These are phyloP conservation scores for Pleurozium schreberi DNA, from an alignment of 225 moss, liverwort and hornwort species.

Conservation along the genomic window DNA sequence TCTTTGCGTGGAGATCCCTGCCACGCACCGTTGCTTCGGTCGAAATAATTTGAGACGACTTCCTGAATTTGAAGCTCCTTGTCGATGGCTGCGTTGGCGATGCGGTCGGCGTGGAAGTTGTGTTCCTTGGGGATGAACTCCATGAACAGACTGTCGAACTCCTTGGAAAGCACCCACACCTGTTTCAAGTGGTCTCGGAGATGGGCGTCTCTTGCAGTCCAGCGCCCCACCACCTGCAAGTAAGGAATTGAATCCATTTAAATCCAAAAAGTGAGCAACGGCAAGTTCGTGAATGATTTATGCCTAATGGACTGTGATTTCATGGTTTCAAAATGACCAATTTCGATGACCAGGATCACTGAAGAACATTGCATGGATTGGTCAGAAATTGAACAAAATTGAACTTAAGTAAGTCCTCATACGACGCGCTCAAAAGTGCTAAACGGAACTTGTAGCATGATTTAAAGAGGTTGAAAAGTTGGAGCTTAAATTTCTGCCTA, in stretches of 20 bases:
- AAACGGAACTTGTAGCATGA: neutral
- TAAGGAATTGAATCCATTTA: neutral
- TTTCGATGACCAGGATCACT: neutral
- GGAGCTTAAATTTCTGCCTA: neutral
- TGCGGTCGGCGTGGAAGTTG: slow-evolving; percentile 14
- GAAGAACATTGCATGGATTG: neutral
- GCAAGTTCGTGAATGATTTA: neutral
- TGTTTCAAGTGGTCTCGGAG: slow-evolving; percentile 13
- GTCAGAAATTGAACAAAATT: neutral
- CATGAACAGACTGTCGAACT: slow-evolving; percentile 21
- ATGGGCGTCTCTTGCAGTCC: slow-evolving; percentile 6
- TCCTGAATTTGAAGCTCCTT: slow-evolving; percentile 25
- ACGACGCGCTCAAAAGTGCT: neutral
- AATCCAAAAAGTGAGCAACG: neutral
- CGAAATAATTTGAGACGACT: neutral
- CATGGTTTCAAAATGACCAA: neutral
- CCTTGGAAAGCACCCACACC: slow-evolving; percentile 19
- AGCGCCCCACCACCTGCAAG: slow-evolving; percentile 16
- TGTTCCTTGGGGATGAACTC: slow-evolving; percentile 23
- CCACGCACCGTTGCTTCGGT: neutral
- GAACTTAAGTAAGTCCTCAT: neutral
- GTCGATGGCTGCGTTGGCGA: slow-evolving; percentile 16
- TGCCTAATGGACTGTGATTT: neutral
- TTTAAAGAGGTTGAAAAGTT: neutral
- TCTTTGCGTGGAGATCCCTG: neutral